Conservation (phyloP, 345 rosid genomes). For the Eucalyptus virginea region DNA sequence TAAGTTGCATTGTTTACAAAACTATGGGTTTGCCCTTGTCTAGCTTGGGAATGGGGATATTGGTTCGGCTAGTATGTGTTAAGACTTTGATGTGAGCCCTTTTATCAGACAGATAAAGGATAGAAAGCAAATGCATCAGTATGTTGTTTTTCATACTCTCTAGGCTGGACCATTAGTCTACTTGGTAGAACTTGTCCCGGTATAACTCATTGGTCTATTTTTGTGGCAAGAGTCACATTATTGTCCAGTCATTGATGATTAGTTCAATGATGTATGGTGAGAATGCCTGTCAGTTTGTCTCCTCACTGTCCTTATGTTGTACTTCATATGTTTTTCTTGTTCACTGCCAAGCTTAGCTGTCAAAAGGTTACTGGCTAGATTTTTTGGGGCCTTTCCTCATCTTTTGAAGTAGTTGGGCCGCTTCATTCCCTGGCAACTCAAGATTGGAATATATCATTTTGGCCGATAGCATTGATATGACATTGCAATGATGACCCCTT, state of each 20-base stretch:
- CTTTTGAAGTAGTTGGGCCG: neutral
- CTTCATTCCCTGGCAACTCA: neutral
- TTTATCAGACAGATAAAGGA: neutral
- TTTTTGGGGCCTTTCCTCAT: neutral
- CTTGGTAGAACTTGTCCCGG: neutral
- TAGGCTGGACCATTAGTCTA: neutral
- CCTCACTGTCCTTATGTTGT: neutral
- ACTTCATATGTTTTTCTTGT: neutral
- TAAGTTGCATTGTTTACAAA: neutral
- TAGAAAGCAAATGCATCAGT: neutral
- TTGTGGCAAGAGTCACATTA: neutral
- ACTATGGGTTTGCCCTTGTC: neutral
- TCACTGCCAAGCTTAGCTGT: neutral
- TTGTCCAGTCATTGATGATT: neutral
- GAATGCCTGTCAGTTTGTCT: neutral
- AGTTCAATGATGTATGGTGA: neutral
- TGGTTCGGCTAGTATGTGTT: neutral
- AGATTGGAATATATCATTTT: neutral
- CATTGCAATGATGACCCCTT: neutral
- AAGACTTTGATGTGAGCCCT: neutral
- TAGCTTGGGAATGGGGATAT: neutral
- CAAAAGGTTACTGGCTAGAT: neutral
- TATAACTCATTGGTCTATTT: neutral
- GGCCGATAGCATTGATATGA: neutral
- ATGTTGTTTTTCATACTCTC: neutral